phyloP scores from a whole-genome alignment of 352 stramenopile species.

The Globisporangium apiculatum region DNA sequence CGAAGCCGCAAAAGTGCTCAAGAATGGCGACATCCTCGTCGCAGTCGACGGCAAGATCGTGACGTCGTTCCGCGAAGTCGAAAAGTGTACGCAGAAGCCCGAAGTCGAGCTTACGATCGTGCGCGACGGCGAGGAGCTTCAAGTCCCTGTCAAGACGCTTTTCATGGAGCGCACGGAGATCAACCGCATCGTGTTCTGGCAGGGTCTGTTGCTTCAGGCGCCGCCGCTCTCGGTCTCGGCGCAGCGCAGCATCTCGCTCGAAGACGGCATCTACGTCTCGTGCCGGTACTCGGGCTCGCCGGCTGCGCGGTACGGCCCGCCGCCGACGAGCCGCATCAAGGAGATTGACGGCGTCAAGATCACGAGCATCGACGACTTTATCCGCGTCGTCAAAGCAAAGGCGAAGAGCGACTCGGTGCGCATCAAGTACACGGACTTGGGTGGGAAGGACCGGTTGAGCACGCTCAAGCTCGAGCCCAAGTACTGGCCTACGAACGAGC shows the following conservation, averaged over 20 bases:
- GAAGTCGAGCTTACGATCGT: slow-evolving; percentile 81
- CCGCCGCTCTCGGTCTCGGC: slow-evolving; percentile 83
- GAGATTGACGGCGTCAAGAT: slow-evolving; percentile 88
- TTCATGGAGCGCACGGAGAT: slow-evolving; percentile 83
- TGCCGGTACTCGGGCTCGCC: slow-evolving; percentile 86
- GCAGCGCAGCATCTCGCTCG: slow-evolving; percentile 71
- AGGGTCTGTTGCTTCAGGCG: slow-evolving; percentile 85
- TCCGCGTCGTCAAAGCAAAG: slow-evolving; percentile 64
- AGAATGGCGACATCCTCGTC: slow-evolving; percentile 85
- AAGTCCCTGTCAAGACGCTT: slow-evolving; percentile 69
- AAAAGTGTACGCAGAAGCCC: slow-evolving; percentile 72
- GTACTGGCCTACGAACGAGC: slow-evolving; percentile 88
- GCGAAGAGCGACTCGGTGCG: slow-evolving; percentile 67
- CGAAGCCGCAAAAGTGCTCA: slow-evolving; percentile 53
- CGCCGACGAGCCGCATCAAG: slow-evolving; percentile 86
- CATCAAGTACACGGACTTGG: slow-evolving; percentile 88
- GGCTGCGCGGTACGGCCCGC: slow-evolving; percentile 82
- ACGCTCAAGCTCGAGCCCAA: slow-evolving; percentile 87
- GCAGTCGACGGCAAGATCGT: slow-evolving; percentile 78
- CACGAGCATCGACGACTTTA: slow-evolving; percentile 85
- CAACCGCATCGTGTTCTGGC: slow-evolving; percentile 90
- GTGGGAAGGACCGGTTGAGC: slow-evolving; percentile 78
- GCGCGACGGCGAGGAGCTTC: slow-evolving; percentile 65
- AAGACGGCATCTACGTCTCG: slow-evolving; percentile 84
- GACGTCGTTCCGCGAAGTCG: slow-evolving; percentile 82